Conservation (phyloP, 768 basidiomycete species). For the Imleria badia region DNA sequence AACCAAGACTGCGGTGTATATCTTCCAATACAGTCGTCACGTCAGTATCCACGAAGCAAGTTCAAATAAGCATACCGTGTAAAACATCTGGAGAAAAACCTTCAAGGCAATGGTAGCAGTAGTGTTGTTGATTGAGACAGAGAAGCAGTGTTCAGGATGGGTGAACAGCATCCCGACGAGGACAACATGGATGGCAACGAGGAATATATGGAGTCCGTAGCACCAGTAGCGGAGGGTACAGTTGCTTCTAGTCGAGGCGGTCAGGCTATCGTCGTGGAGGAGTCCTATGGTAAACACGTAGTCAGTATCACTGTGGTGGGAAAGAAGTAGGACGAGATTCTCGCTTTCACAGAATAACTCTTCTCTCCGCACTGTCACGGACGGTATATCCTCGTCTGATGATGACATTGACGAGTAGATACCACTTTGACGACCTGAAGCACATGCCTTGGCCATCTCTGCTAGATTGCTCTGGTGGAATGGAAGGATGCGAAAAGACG, state of each 20-base stretch:
- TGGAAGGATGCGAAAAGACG: neutral
- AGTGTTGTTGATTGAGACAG: neutral
- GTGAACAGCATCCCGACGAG: neutral
- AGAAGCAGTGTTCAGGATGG: neutral
- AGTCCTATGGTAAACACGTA: too few relatives aligned
- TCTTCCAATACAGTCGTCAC: neutral
- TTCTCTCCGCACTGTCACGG: too few relatives aligned
- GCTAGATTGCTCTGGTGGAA: neutral
- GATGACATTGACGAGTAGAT: neutral
- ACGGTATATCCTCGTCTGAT: neutral
- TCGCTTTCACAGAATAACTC: too few relatives aligned
- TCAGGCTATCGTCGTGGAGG: neutral
- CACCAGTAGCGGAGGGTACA: neutral
- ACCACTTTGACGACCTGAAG: neutral
- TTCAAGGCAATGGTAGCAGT: neutral
- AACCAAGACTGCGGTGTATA: constrained; percentile 18
- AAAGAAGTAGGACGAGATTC: too few relatives aligned
- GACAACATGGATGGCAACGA: neutral
- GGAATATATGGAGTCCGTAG: neutral
- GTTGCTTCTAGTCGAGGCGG: neutral
- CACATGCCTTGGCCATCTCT: neutral
- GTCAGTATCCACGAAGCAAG: neutral
- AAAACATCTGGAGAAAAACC: neutral
- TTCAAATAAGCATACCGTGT: neutral
- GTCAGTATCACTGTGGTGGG: too few relatives aligned